Conservation (phyloP, 768 basidiomycete species). For the Mrakia frigida region DNA sequence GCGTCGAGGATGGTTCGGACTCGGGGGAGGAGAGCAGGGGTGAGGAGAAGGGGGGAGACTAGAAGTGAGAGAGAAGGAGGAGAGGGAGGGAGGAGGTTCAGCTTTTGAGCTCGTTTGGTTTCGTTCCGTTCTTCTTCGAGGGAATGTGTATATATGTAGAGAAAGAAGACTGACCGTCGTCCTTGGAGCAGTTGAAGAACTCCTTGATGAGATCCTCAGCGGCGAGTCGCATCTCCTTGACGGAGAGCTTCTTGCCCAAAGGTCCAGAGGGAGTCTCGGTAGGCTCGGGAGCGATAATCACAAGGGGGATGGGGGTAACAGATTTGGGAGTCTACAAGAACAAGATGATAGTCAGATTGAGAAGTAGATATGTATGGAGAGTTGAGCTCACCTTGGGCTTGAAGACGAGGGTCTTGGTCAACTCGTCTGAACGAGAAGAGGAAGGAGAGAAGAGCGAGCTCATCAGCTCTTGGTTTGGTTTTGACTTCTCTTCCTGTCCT, state of each 20-base stretch:
- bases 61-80: neutral
- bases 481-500: too few relatives aligned
- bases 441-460: slow-evolving; percentile 10
- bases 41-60: slow-evolving; percentile 80
- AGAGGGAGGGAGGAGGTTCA: neutral
- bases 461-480: neutral
- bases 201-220: slow-evolving; percentile 78
- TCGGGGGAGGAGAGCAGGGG: slow-evolving; percentile 60
- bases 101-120: neutral
- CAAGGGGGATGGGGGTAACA: slow-evolving; percentile 72
- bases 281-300: slow-evolving; percentile 76
- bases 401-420: slow-evolving; percentile 85
- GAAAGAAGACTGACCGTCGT: slow-evolving; percentile 60
- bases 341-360: neutral
- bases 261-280: slow-evolving; percentile 75
- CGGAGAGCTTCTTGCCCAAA: slow-evolving; percentile 60
- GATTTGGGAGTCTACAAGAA: slow-evolving; percentile 71
- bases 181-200: slow-evolving; percentile 77
- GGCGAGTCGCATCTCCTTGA: slow-evolving; percentile 84
- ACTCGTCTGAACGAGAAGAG: slow-evolving; percentile 45
- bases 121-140: too few relatives aligned
- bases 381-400: slow-evolving; percentile 61
- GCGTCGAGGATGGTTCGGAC: slow-evolving; percentile 66
- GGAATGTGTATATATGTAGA: too few relatives aligned
- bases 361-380: too few relatives aligned